These are phyloP conservation scores for Globisporangium radiosum DNA, from an alignment of 352 stramenopile genomes.

Conservation along the genomic window DNA sequence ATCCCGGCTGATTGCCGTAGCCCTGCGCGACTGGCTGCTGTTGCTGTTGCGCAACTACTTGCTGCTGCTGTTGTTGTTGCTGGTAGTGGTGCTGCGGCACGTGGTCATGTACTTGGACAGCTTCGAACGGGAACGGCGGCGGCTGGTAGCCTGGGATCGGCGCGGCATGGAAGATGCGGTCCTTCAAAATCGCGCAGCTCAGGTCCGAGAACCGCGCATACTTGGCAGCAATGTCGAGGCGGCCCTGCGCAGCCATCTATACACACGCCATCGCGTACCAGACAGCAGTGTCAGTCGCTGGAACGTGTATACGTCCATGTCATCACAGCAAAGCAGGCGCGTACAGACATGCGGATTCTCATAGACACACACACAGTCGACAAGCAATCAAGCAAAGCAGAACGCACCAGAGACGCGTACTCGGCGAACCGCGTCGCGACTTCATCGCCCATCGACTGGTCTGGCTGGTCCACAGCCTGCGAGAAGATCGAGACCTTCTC, in stretches of 20 bases:
- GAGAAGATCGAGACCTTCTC: constrained; percentile 95
- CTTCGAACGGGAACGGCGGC: constrained; percentile 81
- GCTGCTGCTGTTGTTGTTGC: constrained; percentile 34
- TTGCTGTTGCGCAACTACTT: constrained; percentile 24
- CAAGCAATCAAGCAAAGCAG: constrained; percentile 7
- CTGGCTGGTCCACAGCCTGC: constrained; percentile 77
- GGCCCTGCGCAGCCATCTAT: constrained; percentile 90
- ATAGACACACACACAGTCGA: too few relatives aligned
- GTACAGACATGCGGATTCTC: too few relatives aligned
- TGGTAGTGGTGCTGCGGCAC: constrained; percentile 60
- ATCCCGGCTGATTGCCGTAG: constrained; percentile 21
- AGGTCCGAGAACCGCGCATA: constrained; percentile 84
- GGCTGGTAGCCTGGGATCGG: constrained; percentile 72
- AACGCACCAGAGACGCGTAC: constrained; percentile 80
- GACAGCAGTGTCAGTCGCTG: too few relatives aligned
- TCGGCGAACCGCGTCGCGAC: constrained; percentile 88
- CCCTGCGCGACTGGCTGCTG: constrained; percentile 16
- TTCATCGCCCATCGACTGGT: constrained; percentile 83
- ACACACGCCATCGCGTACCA: neutral
- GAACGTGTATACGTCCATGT: too few relatives aligned
- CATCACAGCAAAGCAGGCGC: neutral
- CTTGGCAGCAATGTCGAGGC: constrained; percentile 89
- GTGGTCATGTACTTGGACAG: constrained; percentile 52
- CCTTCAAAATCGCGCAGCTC: constrained; percentile 75
- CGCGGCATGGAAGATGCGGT: constrained; percentile 83